phyloP scores from a whole-genome alignment of 768 basidiomycete species.

The Asterophora lycoperdoides region DNA sequence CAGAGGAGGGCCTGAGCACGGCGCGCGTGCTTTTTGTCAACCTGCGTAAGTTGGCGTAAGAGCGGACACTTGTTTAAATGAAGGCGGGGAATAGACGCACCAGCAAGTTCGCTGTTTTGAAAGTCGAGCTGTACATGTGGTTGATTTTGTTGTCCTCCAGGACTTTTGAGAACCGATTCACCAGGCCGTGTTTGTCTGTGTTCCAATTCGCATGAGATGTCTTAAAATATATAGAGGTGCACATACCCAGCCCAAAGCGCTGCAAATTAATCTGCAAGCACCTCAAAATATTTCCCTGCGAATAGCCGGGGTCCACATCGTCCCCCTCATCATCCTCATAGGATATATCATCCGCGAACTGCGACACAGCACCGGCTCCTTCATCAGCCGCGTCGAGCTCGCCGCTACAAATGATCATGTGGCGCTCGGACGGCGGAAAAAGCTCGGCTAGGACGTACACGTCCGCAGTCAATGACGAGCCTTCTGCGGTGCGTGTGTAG shows the following conservation, averaged over 20 bases:
- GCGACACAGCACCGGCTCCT: constrained; percentile 25
- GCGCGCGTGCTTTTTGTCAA: constrained; percentile 52
- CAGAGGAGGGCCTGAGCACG: constrained; percentile 57
- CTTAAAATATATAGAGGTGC: background rate
- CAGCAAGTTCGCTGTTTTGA: constrained; percentile 75
- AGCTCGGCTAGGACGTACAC: constrained; percentile 60
- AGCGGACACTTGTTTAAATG: background rate
- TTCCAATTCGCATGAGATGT: constrained; percentile 5
- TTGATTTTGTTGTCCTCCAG: constrained; percentile 72
- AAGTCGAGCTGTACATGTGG: constrained; percentile 84
- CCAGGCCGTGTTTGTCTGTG: constrained; percentile 72
- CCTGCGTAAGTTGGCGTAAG: constrained; percentile 27
- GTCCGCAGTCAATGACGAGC: constrained; percentile 73
- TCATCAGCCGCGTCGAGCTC: constrained; percentile 58
- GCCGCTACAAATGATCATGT: constrained; percentile 70
- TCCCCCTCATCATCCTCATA: constrained; percentile 31
- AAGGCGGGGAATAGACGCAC: constrained; percentile 33
- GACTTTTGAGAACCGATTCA: constrained; percentile 70
- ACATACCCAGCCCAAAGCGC: constrained; percentile 64
- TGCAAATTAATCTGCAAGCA: constrained; percentile 76
- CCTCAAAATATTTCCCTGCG: constrained; percentile 42
- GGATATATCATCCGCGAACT: constrained; percentile 30
- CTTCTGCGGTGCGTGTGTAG: constrained; percentile 73
- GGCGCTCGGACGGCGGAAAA: constrained; percentile 66
- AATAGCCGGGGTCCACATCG: constrained; percentile 15